Evolutionary conservation across 495 filamentous ascomycete genomes (phyloP), one percentile per base, ranked within the genome.

Genomic region (Neurospora sp.): DNA sequence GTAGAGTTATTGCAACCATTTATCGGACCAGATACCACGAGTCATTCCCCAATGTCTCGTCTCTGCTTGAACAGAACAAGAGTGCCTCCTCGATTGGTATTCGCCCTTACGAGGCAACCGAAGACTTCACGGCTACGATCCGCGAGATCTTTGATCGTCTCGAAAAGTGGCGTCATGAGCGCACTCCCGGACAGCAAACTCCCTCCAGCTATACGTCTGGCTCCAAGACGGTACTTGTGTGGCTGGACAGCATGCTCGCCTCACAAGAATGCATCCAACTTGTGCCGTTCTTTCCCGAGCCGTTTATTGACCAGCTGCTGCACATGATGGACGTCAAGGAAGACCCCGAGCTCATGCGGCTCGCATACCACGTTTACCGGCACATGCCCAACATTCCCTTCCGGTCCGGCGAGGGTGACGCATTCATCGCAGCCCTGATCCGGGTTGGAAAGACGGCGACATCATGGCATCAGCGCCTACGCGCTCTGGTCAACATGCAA

Each of bases 271-370:
- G 96, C 83, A 97, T 90, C 1, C 91, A 95, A 76, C 88, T 98
- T 12, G 89, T 96, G 10, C 88, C 91, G 3, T 98, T 97, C 88
- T 97, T 98, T 85, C 92, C 93, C 1, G 87, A 93, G 69, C 85
- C 92, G 9, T 94, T 98, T 75, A 94, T 96, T 74, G 92, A 93
- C 48, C 91, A 97, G 80, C 88, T 98, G 68, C 84, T 99, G 66
- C 94, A 98, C 83, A 99, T 99, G 96, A 99, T 99, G 96, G 96
- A 99, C 80, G 92, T 99, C 75, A 98, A 97, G 81, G 96, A 99
- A 82, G 96, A 99, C 78, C 94, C 93, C 5, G 96, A 99, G 80
- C 88, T 99, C 11, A 95, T 97, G 85, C 91, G 91, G 11, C 87
- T 98, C 31, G 94, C 96, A 14, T 99, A 99, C 78, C 94, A 97